Base-by-base conservation (phyloP, 768 basidiomycete genomes). In the Coprinopsis marcescibilis region DNA sequence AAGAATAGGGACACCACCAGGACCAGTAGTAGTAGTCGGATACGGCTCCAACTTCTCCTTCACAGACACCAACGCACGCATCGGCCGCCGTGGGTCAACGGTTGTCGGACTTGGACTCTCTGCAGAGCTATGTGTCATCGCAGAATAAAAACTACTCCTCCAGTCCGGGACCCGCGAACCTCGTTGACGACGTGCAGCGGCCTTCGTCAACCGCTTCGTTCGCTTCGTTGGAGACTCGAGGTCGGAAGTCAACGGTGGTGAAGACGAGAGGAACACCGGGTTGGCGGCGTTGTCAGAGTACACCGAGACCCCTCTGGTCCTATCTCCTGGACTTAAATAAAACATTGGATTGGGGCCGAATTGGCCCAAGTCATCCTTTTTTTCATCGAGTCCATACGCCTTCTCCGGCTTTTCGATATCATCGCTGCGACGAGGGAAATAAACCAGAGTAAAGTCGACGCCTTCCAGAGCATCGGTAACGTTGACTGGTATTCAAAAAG, bases 361-460 rank as follows among this genome's bases (percentile, higher is more conserved):
- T 17, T 36, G 40, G 14, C 46, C 29, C 26, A 50, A 49, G 17
- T 48, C 20, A 13, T 39, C 19, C 40, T 57, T 58, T 29, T 62
- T 59, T 27, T 52, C 48, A 13, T 55, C 32, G 29, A 53, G 38
- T 25, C 45, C 25, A 1, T 61, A 23, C 12, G 19, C 21, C 4
- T 33, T 26, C 14, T 32, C 11, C 11, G n/a, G n/a, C 3, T 23
- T 14, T 11, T 49, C 35, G 12, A 19, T 4, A 20, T 49, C 48
- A 23, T 23, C 8, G 12, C 46, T 58, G 65, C 40, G 17, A 4
- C 41, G 6, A 11, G 65, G 49, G 48, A 75, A 72, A 36, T 62
- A 64, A 13, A 70, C 68, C 1, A 70, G 69, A 0, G 72, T 68
- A 44, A 75, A 75, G 56, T 71, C 66, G 20, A 64, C 63, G 5